Conservation (phyloP, 75 land plant genomes). For the Sequoiadendron giganteum region DNA sequence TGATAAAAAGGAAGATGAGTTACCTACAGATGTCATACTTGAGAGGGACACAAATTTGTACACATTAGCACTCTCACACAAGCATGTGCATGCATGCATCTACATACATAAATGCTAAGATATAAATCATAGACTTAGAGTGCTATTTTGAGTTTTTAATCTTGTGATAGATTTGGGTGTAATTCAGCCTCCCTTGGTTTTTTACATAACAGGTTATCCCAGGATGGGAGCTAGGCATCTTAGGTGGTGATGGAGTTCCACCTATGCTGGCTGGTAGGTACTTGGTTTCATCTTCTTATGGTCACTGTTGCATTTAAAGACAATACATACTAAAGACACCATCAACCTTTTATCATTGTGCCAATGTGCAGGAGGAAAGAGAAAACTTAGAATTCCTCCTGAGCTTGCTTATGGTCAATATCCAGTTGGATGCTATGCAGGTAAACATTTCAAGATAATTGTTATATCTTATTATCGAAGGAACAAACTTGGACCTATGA, state of each 20-base stretch:
- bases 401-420: constrained; percentile 81
- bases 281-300: background rate
- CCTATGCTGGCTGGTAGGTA: constrained; percentile 81
- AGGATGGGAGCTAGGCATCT: constrained; percentile 91
- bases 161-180: background rate
- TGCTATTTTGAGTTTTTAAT: background rate
- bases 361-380: constrained; percentile 68
- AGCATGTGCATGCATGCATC: background rate
- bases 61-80: background rate
- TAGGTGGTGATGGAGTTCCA: constrained; percentile 85
- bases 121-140: background rate
- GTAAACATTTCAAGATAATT: constrained; percentile 18
- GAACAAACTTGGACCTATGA: background rate
- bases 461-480: background rate
- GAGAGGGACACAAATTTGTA: background rate
- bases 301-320: background rate
- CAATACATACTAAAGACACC: background rate
- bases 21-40: background rate
- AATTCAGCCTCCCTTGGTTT: background rate
- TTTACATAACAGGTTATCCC: constrained; percentile 52
- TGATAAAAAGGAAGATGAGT: background rate
- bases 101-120: background rate
- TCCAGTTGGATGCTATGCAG: constrained; percentile 86
- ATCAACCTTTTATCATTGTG: background rate
- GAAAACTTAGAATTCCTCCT: constrained; percentile 80